These are phyloP conservation scores for Verticillium longisporum DNA, from an alignment of 2,329 filamentous ascomycete genomes.

Conservation along the genomic window DNA sequence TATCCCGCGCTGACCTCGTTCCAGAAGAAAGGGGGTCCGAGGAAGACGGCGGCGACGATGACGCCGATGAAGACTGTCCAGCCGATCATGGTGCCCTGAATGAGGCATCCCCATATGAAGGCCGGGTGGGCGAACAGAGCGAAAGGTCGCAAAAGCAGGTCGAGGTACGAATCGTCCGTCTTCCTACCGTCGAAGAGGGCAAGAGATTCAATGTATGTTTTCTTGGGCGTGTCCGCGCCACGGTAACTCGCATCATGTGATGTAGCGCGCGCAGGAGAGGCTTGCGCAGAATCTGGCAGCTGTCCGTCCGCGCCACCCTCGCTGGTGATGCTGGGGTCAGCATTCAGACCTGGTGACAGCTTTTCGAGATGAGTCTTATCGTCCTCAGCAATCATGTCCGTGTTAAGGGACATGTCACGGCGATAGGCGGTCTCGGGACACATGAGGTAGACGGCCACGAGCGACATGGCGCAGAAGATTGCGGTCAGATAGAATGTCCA, in stretches of 20 bases:
- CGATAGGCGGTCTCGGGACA: conserved; percentile 75
- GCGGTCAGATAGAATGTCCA: conserved; percentile 87
- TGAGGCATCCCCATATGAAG: conserved; percentile 71
- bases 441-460: conserved; percentile 69
- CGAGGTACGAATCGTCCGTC: conserved; percentile 66
- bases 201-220: conserved; percentile 54
- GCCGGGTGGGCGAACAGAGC: conserved; percentile 79
- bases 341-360: not conserved
- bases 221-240: conserved; percentile 31
- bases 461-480: conserved; percentile 67
- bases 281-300: not conserved
- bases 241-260: conserved; percentile 7
- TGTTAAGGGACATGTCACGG: conserved; percentile 61
- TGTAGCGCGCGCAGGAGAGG: not conserved
- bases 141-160: conserved; percentile 64
- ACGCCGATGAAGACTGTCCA: conserved; percentile 94
- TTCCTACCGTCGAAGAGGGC: conserved; percentile 75
- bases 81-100: conserved; percentile 85
- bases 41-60: conserved; percentile 73
- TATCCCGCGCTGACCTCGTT: conserved; percentile 77
- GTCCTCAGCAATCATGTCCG: conserved; percentile 49
- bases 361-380: not conserved
- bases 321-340: not conserved
- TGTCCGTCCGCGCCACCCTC: conserved; percentile 1
- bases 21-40: conserved; percentile 77